A percentile compares a stretch with the other conserved stretches of the same genome.
phyloP scores from a whole-genome alignment of 2,329 filamentous ascomycete genomes.

The Microsporum ferrugineum region DNA sequence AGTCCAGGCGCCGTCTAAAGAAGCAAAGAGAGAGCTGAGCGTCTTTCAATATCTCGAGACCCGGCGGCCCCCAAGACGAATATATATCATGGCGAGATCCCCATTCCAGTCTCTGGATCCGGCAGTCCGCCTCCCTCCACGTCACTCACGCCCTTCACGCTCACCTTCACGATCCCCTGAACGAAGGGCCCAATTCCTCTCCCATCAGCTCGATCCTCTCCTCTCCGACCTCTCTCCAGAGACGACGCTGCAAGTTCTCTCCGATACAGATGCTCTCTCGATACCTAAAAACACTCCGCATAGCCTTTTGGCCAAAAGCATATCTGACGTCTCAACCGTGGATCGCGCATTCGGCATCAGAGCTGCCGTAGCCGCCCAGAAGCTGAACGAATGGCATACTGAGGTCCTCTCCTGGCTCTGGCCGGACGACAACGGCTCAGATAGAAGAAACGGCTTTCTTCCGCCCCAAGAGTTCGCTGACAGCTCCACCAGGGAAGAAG shows the following conservation, averaged over 20 bases:
- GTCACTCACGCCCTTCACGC: conserved; percentile 18
- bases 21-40: background rate
- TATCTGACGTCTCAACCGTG: conserved; percentile 43
- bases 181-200: conserved; percentile 26
- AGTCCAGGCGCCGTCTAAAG: background rate
- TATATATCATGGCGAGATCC: conserved; percentile 1
- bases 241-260: conserved; percentile 42
- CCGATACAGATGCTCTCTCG: conserved; percentile 32
- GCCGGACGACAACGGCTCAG: conserved; percentile 33
- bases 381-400: conserved; percentile 46
- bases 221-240: conserved; percentile 44
- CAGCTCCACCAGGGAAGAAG: background rate
- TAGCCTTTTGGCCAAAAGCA: conserved; percentile 37
- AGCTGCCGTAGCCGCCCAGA: conserved; percentile 48
- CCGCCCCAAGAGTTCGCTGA: conserved; percentile 15
- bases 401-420: conserved; percentile 51
- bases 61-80: background rate
- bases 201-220: conserved; percentile 35
- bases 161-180: conserved; percentile 31
- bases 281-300: conserved; percentile 26
- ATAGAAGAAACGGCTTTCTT: conserved; percentile 30
- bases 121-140: conserved; percentile 20
- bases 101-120: conserved; percentile 22
- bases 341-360: conserved; percentile 49
- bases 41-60: background rate